phyloP scores from a whole-genome alignment of 2,329 filamentous ascomycete genomes.

The Tolypocladium tropicale region DNA sequence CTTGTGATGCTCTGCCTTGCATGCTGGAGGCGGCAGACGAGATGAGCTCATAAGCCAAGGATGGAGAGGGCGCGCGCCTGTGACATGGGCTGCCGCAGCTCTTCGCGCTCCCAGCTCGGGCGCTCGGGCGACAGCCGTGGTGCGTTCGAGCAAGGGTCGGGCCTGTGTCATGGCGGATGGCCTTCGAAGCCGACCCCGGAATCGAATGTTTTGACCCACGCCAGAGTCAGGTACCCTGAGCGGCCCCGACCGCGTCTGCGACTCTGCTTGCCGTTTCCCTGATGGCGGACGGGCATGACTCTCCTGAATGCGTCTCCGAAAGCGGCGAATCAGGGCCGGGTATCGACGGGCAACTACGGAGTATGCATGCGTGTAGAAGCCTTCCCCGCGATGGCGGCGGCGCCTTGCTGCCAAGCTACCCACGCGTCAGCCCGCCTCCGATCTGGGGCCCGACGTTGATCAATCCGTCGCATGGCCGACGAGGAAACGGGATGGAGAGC shows the following conservation, averaged over 20 bases:
- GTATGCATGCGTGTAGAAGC: neutral
- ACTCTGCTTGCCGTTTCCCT: neutral
- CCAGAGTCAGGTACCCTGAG: neutral
- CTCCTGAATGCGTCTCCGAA: neutral
- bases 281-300: neutral
- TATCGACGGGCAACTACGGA: neutral
- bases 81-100: neutral
- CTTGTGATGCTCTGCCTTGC: neutral
- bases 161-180: neutral
- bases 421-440: neutral
- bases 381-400: neutral
- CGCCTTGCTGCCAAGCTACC: neutral
- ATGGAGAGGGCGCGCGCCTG: neutral
- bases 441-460: neutral
- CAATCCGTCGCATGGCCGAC: neutral
- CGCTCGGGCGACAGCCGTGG: neutral
- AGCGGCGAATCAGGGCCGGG: neutral
- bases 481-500: neutral
- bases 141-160: neutral
- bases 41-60: neutral
- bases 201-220: neutral
- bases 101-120: neutral
- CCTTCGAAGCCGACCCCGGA: neutral
- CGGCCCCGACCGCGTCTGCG: neutral
- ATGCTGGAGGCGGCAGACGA: neutral